Evolutionary conservation across 2,329 filamentous ascomycete genomes (phyloP).

Genomic region (Periconia digitata): DNA sequence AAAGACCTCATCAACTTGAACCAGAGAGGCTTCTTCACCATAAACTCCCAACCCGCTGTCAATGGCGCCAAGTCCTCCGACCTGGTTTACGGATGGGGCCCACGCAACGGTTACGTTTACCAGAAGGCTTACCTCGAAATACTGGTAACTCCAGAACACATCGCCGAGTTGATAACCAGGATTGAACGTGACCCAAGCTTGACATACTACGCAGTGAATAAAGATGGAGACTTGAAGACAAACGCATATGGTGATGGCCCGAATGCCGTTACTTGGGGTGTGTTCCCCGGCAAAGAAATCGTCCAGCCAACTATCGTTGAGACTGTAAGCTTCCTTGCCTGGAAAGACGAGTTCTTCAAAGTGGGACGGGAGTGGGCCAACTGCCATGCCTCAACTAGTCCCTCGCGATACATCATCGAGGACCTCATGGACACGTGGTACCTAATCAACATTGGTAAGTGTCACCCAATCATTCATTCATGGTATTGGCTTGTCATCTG

Average conservation of each 20-base stretch:
- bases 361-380: conserved; percentile 92
- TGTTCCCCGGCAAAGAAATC: conserved; percentile 98
- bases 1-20: conserved; percentile 79
- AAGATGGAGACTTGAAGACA: conserved; percentile 76
- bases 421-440: conserved; percentile 89
- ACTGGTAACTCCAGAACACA: conserved; percentile 77
- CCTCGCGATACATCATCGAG: conserved; percentile 78
- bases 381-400: conserved; percentile 76
- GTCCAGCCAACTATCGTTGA: conserved; percentile 99
- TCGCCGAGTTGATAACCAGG: conserved; percentile 73
- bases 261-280: conserved; percentile 99
- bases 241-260: conserved; percentile 85
- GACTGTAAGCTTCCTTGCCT: conserved; percentile 94
- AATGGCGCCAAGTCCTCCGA: conserved; percentile 87
- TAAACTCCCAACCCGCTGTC: conserved; percentile 96
- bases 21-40: conserved; percentile 81
- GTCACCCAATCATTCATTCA: background rate
- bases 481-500: background rate
- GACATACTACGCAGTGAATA: conserved; percentile 93
- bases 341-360: conserved; percentile 97
- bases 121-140: conserved; percentile 97
- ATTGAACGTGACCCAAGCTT: conserved; percentile 78
- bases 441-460: conserved; percentile 87
- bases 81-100: conserved; percentile 90
- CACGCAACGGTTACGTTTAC: conserved; percentile 93